Conservation (phyloP, 306 rosid genomes). For the Potentilla sterilis region DNA sequence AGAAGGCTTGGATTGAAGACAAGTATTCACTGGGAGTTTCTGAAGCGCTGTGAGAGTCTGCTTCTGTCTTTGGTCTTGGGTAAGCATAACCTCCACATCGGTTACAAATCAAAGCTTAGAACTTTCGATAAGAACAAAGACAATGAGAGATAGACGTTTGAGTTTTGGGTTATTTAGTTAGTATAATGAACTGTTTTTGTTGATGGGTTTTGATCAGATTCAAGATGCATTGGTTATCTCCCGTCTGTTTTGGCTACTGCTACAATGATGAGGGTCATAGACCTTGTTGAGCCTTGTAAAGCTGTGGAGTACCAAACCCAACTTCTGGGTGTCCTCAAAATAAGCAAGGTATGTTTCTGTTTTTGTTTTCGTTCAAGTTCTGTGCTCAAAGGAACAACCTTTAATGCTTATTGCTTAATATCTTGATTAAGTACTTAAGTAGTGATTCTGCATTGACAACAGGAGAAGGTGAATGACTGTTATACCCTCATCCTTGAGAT, state of each 20-base stretch:
- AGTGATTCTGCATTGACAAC: slow-evolving; percentile 17
- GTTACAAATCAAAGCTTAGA: slow-evolving; percentile 6
- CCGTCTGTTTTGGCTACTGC: slow-evolving; percentile 96
- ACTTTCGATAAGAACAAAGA: slow-evolving; percentile 15
- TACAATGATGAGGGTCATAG: slow-evolving; percentile 73
- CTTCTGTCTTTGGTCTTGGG: slow-evolving; percentile 73
- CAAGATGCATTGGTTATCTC: slow-evolving; percentile 70
- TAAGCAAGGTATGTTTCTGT: slow-evolving; percentile 49
- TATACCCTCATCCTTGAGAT: slow-evolving; percentile 44
- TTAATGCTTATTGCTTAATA: not conserved
- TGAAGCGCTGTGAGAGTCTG: slow-evolving; percentile 66
- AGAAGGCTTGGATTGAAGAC: slow-evolving; percentile 76
- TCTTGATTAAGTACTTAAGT: not conserved
- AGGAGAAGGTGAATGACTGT: slow-evolving; percentile 85
- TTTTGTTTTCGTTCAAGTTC: not conserved
- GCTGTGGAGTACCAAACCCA: slow-evolving; percentile 57
- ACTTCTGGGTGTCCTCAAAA: slow-evolving; percentile 70
- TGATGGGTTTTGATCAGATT: slow-evolving; percentile 38
- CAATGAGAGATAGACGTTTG: not conserved
- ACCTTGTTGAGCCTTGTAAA: slow-evolving; percentile 59
- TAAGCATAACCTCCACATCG: slow-evolving; percentile 25
- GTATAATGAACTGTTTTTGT: not conserved
- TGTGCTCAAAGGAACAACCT: not conserved
- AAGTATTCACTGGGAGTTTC: slow-evolving; percentile 65
- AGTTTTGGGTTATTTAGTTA: not conserved